Base-by-base conservation (phyloP, 1,284 basidiomycete genomes). In the Wallemia hederae region DNA sequence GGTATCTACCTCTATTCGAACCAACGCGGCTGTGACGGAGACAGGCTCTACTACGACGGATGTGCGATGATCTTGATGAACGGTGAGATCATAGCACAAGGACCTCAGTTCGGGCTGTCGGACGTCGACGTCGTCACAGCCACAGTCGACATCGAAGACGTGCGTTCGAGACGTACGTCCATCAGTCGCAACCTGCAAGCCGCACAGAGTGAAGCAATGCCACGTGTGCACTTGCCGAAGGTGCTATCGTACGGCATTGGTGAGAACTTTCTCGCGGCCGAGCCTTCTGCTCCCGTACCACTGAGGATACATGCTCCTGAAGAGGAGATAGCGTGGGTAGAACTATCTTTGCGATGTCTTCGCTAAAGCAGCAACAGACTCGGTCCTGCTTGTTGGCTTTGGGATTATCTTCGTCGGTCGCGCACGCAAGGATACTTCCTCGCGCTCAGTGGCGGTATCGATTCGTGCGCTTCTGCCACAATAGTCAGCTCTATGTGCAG, bases 1-100 rank as follows among this genome's bases (percentile, higher is more conserved):
- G 92, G 94, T 2, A 80, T 97, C 59, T 98, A 98, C 71, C 78
- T 99, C 7, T 99, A 98, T 66, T 86, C 92, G 9, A 99, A 99
- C 69, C 92, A 99, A 69, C 91, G 96, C 75, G 92, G 94, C 2
- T 99, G 94, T 69, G 92, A 98, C 68, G 92, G 94, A 1, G 92
- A 98, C 69, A 80, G 92, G 26, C 75, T 97, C 1, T 98, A 98
- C 75, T 98, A 97, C 69, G 94, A 98, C 67, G 92, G 94, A 28
- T 92, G 88, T 64, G 84, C 88, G 22, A 80, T 98, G 77, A 96
- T 98, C 66, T 89, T 87, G 2, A 77, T 92, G 62, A 99, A 98
- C 70, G 92, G 94, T 24, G 77, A 77, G 56, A 80, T 98, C 63
- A 76, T 98, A 26, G 90, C 91, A 0, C 92, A 97, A 70, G 92